Base-by-base conservation (phyloP, 2,329 filamentous ascomycete species). In the Cladosporium colombiae region DNA sequence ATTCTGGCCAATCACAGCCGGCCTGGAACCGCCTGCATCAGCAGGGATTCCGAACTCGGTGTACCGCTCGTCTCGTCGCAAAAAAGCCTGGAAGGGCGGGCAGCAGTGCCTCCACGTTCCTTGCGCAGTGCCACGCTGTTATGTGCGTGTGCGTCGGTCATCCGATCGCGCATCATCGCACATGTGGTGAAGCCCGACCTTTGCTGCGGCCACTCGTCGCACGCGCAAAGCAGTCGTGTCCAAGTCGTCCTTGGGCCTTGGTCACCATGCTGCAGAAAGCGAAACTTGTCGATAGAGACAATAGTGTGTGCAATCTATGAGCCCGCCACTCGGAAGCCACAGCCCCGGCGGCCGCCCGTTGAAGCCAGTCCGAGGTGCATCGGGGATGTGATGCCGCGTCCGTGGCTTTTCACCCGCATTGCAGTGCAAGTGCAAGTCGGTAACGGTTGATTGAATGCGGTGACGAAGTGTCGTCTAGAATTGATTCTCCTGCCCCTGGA, bases 321-420 rank as follows among this genome's bases (percentile, higher is more conserved):
- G 8, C 18, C 59, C 29, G 59, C 59, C 46, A 52, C 44, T 50
- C 46, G 59, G 61, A 64, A 64, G 61, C 35, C 50, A 57, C 40
- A 52, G 27, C 35, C 44, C 53, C 61, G 53, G 50, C 35, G 29
- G 60, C 49, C 46, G 29, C 46, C 60, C 52, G 46, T 63, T 52
- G 37, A 27, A 49, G 21, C 50, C 49, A 57, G 16, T 58, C 16
- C 33, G 21, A 40, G 53, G 62, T 44, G 56, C 53, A 25, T 18
- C 53, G 56, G 62, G 62, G 56, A 59, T 59, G 62, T 18, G 53
- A 13, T 58, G 62, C 46, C 62, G 62, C 55, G 35, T 52, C 37
- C 53, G 62, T 59, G 56, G 53, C 53, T 58, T 50, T 52, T 55
- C 59, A 62, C 44, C 59, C 44, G 59, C 44, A 44, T 62, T 25